Evolutionary conservation across 2,329 filamentous ascomycete genomes (phyloP).

Genomic region (Pezicula carpinea): DNA sequence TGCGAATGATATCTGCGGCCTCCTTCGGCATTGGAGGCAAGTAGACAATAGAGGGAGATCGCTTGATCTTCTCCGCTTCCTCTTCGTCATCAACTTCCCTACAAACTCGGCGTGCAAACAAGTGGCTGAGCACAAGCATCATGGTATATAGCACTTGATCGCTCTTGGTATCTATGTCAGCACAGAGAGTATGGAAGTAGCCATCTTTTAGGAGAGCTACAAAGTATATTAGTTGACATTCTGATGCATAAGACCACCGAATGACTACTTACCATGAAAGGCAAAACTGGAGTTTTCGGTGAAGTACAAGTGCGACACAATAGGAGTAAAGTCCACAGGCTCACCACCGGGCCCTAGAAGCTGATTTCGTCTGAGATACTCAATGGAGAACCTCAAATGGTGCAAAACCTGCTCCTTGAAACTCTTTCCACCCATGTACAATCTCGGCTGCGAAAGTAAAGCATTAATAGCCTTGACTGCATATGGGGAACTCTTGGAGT

Average conservation of each 20-base stretch:
- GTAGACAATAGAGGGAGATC: slow-evolving; percentile 59
- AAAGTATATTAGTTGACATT: slow-evolving; percentile 7
- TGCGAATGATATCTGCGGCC: slow-evolving; percentile 50
- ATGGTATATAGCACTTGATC: slow-evolving; percentile 50
- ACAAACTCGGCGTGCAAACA: slow-evolving; percentile 60
- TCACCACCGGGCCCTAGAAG: slow-evolving; percentile 56
- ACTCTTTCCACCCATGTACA: slow-evolving; percentile 66
- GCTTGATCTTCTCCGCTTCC: slow-evolving; percentile 43
- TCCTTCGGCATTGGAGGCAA: slow-evolving; percentile 57
- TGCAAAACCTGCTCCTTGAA: slow-evolving; percentile 67
- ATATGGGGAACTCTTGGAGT: slow-evolving; percentile 58
- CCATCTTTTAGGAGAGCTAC: slow-evolving; percentile 60
- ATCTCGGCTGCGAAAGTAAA: slow-evolving; percentile 62
- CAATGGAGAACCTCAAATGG: slow-evolving; percentile 75
- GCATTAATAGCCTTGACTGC: slow-evolving; percentile 59
- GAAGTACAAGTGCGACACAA: slow-evolving; percentile 70
- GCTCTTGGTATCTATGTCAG: slow-evolving; percentile 45
- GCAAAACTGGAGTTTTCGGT: slow-evolving; percentile 72
- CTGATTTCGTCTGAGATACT: slow-evolving; percentile 67
- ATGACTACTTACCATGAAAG: slow-evolving; percentile 50
- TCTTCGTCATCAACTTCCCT: slow-evolving; percentile 45
- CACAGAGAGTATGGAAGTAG: slow-evolving; percentile 64
- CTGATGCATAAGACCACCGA: background rate
- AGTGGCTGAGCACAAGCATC: slow-evolving; percentile 64
- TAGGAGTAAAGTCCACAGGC: slow-evolving; percentile 68